Conservation (phyloP, 1,284 basidiomycete species). For the Ceratobasidium sp. region DNA sequence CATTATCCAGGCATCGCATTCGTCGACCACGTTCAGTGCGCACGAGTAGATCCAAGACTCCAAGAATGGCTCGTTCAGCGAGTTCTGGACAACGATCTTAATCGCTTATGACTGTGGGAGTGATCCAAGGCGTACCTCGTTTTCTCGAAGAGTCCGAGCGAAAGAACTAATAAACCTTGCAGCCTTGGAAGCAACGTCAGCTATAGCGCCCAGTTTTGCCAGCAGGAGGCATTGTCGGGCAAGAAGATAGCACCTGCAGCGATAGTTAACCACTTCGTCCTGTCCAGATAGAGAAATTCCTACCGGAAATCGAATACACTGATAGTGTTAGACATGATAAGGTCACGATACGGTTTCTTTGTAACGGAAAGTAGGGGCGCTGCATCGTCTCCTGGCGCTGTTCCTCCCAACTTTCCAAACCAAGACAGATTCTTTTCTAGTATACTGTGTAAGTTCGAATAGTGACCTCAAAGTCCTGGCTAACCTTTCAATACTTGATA, state of each 20-base stretch:
- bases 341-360: conserved; percentile 88
- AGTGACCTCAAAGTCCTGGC: not conserved
- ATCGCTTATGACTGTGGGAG: not conserved
- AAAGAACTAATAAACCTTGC: conserved; percentile 83
- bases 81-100: conserved; percentile 48
- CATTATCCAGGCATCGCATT: conserved; percentile 81
- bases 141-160: conserved; percentile 76
- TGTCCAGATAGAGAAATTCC: not conserved
- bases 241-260: conserved; percentile 76
- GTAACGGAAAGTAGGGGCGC: conserved; percentile 79
- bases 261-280: not conserved
- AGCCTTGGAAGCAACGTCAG: conserved; percentile 75
- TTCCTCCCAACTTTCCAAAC: conserved; percentile 86
- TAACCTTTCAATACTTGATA: conserved; percentile 66
- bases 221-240: conserved; percentile 85
- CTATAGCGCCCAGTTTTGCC: conserved; percentile 73
- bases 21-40: conserved; percentile 85
- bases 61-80: conserved; percentile 80
- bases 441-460: conserved; percentile 54
- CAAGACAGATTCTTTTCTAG: conserved; percentile 87
- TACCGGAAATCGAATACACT: conserved; percentile 91
- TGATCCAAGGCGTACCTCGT: conserved; percentile 66
- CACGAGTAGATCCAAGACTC: conserved; percentile 96
- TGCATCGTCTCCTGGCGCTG: conserved; percentile 80
- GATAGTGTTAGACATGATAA: conserved; percentile 91